Percentiles rank a stretch among this genome's conserved stretches.
Conservation (phyloP, 805 yeast genomes). For the Saturnispora hagleri region DNA sequence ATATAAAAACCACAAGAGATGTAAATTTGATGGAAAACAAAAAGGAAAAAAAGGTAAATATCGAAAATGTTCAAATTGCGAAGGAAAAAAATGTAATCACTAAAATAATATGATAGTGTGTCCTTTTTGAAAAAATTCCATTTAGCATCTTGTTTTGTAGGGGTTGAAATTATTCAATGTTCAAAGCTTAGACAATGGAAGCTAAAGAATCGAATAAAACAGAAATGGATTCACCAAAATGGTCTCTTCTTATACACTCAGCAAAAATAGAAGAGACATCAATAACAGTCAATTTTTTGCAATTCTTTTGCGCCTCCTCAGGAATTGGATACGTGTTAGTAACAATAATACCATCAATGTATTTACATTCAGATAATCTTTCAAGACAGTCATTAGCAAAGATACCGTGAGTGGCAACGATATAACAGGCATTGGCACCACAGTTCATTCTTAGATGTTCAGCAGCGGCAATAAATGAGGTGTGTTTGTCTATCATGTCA, state of each 20-base stretch:
- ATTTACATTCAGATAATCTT: slow-evolving; percentile 63
- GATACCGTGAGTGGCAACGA: slow-evolving; percentile 93
- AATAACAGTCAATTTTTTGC: slow-evolving; percentile 71
- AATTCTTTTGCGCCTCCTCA: slow-evolving; percentile 44
- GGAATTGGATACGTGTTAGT: slow-evolving; percentile 94
- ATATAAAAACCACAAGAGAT: background rate
- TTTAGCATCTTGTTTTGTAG: background rate
- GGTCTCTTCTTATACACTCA: slow-evolving; percentile 97
- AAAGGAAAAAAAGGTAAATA: background rate
- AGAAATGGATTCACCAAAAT: slow-evolving; percentile 94
- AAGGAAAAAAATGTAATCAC: background rate
- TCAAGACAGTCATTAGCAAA: slow-evolving; percentile 84
- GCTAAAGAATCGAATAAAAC: slow-evolving; percentile 86
- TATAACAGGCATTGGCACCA: slow-evolving; percentile 86
- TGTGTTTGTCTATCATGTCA: slow-evolving; percentile 95
- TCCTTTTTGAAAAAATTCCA: background rate
- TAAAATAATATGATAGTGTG: background rate
- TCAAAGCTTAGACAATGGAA: slow-evolving; percentile 26
- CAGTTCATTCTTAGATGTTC: slow-evolving; percentile 94
- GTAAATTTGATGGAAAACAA: background rate
- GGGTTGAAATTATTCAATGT: background rate
- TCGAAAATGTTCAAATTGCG: background rate
- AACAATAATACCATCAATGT: slow-evolving; percentile 85
- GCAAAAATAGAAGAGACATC: slow-evolving; percentile 95
- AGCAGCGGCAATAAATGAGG: slow-evolving; percentile 92